phyloP scores from a whole-genome alignment of 805 yeast genomes.

The Zygosaccharomyces lentus region DNA sequence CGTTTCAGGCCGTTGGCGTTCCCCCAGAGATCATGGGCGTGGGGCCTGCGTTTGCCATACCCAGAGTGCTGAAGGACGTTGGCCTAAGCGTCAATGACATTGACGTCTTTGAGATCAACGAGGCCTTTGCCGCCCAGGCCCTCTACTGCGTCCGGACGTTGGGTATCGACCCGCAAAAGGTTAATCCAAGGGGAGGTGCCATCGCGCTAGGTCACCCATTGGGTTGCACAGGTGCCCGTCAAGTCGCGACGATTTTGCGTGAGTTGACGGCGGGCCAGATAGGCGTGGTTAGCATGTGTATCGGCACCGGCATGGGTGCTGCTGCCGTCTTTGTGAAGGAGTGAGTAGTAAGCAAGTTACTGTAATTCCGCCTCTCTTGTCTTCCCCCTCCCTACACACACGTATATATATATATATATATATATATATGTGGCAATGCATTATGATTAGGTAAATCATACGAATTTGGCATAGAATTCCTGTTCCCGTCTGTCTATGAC shows the following conservation, averaged over 20 bases:
- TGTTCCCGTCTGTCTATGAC: conserved; percentile 16
- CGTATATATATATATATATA: background rate
- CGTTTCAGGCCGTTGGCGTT: conserved; percentile 80
- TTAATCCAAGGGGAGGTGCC: conserved; percentile 94
- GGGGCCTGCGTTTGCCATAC: conserved; percentile 96
- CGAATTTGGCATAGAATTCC: conserved; percentile 15
- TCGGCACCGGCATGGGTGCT: conserved; percentile 99
- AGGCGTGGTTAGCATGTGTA: conserved; percentile 94
- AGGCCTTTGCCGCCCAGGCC: conserved; percentile 96
- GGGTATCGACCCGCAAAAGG: conserved; percentile 63
- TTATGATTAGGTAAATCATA: background rate
- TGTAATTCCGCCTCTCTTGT: too few relatives aligned
- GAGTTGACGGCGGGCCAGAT: conserved; percentile 75
- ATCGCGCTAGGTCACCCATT: conserved; percentile 94
- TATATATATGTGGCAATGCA: background rate
- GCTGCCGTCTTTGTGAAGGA: conserved; percentile 83
- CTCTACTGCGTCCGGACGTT: conserved; percentile 64
- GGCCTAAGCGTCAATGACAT: conserved; percentile 63
- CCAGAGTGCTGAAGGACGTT: conserved; percentile 62
- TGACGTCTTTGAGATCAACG: conserved; percentile 81
- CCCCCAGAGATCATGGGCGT: conserved; percentile 98
- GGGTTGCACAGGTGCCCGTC: conserved; percentile 90
- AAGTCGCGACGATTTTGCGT: conserved; percentile 80
- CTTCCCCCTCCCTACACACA: background rate
- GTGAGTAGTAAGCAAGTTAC: conserved; percentile 33